Base-by-base conservation (phyloP, 345 rosid genomes). In the Turritis glabra region DNA sequence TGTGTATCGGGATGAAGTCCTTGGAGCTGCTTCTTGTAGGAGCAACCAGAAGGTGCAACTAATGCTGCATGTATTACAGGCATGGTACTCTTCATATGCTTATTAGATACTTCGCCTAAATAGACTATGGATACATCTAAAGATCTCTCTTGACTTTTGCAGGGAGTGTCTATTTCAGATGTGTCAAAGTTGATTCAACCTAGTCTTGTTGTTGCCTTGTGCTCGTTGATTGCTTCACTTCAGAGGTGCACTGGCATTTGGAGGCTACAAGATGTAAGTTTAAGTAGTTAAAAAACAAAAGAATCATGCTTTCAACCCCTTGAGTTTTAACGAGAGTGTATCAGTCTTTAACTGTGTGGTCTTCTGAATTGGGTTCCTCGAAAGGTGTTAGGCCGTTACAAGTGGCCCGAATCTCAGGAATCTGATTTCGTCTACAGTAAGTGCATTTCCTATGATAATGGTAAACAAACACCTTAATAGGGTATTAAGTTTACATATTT, bases 331-430 rank as follows among this genome's bases (percentile, higher is more conserved):
- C 26, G 9, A 62, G 35, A 38, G 32, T 64, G 17, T 64, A 50
- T 57, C 54, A 27, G 52, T 64, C 50, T 71, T 40, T 64, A 21
- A 77, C 32, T 64, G 0, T 47, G 60, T 13, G 18, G 0, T 72
- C 26, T 50, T 78, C 65, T 72, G 63, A 48, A 21, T 67, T 58
- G 56, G 35, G 26, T 71, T 71, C 3, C 67, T 43, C 7, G 19
- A 59, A 63, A 93, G 98, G 91, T 93, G 67, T 67, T 93, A 75
- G 82, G 85, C 77, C 85, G 71, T 70, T 85, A 84, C 85, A 88
- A 84, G 73, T 93, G 98, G 98, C 96, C 97, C 2, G 96, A 89
- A 69, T 67, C 83, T 38, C 84, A 85, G 56, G 90, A 93, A 80
- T 84, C 90, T 57, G 97, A 93, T 72, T 88, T 93, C 55, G n/a